Percentiles rank a stretch among this genome's conserved stretches.
These are phyloP conservation scores for Verticillium dahliae DNA, from an alignment of 2,329 filamentous ascomycete species.

Conservation along the genomic window DNA sequence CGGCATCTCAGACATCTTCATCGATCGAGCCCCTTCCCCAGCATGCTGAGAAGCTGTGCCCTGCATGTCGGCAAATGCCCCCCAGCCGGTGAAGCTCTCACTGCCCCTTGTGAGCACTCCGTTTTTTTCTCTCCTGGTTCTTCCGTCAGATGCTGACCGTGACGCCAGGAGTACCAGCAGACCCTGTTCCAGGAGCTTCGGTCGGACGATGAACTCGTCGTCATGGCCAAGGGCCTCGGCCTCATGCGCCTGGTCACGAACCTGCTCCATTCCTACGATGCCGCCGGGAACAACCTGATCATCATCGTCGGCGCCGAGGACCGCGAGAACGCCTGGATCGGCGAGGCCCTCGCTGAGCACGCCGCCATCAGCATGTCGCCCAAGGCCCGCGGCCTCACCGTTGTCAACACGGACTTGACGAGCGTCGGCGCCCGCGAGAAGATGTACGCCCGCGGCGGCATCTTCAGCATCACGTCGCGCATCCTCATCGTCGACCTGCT, in stretches of 20 bases:
- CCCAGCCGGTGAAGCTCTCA: slow-evolving; percentile 73
- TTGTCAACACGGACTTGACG: slow-evolving; percentile 93
- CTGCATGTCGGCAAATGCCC: slow-evolving; percentile 48
- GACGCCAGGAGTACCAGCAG: slow-evolving; percentile 75
- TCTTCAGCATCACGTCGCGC: slow-evolving; percentile 92
- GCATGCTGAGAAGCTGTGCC: slow-evolving; percentile 13
- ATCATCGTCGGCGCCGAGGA: slow-evolving; percentile 86
- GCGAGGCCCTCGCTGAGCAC: slow-evolving; percentile 91
- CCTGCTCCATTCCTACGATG: slow-evolving; percentile 92
- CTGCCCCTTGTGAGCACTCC: slow-evolving; percentile 57
- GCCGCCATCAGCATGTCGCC: slow-evolving; percentile 81
- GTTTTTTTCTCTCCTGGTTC: slow-evolving; percentile 1
- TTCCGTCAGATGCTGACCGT: slow-evolving; percentile 7
- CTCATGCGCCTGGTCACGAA: slow-evolving; percentile 92
- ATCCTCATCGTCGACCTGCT: slow-evolving; percentile 92
- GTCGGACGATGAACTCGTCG: slow-evolving; percentile 85
- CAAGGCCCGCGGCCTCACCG: slow-evolving; percentile 75
- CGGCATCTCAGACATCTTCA: neutral
- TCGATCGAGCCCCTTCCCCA: neutral
- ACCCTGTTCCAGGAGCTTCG: slow-evolving; percentile 87
- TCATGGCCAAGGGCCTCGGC: slow-evolving; percentile 86
- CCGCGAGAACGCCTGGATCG: slow-evolving; percentile 93
- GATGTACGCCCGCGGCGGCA: slow-evolving; percentile 82
- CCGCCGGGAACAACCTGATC: slow-evolving; percentile 87
- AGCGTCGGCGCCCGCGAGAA: slow-evolving; percentile 83